Base-by-base conservation (phyloP, 768 basidiomycete genomes). In the Trametes villosa region DNA sequence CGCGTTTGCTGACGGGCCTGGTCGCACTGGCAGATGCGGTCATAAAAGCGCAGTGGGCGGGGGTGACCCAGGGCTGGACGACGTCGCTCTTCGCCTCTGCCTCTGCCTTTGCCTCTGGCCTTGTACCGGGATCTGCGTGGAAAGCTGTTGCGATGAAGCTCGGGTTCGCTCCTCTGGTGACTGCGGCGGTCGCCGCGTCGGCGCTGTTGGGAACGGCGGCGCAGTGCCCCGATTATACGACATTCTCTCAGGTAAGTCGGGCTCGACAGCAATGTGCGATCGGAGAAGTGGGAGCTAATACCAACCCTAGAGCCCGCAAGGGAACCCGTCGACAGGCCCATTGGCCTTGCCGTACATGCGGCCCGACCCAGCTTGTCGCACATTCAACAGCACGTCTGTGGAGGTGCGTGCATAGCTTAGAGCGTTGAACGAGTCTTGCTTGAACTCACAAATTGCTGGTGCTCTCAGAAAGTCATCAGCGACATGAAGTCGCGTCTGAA, bases 301-400 rank as follows among this genome's bases (percentile, higher is more conserved):
- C 22, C n/a, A 36, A n/a, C 36, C 20, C 12, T 57, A 89, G 87
- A 75, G 60, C 15, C 82, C 86, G 29, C 89, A 89, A 68, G 87
- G 84, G 2, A 78, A 78, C 34, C 76, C 76, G 36, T 91, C 89
- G 3, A 69, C 72, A 7, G 90, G 90, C 13, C 81, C 84, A 24
- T 72, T 91, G 60, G 77, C 75, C 4, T 73, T 91, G 58, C 90
- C 91, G 15, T 88, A 77, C 70, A 92, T 92, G 89, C 78, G 90
- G 29, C 90, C 89, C 31, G 76, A 77, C 42, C 83, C 82, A 31
- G 81, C 76, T 22, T 92, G 91, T 67, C 81, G 91, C 46, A 91
- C 91, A 0, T 92, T 91, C 75, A 88, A 85, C 58, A 90, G 88
- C 67, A 79, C 84, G 26, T 82, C 85, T 20, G 91, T 92, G 29